Evolutionary conservation across 1,284 basidiomycete genomes (phyloP).

Genomic region (Xerocomus nothofagi): DNA sequence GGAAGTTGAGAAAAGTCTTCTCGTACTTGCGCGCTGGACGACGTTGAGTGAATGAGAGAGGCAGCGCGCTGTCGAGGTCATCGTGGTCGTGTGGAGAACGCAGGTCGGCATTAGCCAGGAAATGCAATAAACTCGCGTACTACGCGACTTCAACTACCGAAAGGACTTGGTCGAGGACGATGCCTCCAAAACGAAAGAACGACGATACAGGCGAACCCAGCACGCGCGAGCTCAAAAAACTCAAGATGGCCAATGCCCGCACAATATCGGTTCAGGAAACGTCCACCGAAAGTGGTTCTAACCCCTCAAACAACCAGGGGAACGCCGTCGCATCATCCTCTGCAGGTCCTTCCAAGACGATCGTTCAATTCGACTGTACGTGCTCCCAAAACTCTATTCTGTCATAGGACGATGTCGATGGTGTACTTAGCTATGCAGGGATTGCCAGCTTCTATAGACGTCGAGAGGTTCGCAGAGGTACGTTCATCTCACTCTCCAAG

Average conservation of each 20-base stretch:
- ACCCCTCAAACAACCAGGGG: conserved; percentile 17
- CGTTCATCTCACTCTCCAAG: conserved; percentile 8
- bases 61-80: conserved; percentile 44
- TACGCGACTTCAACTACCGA: background rate
- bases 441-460: conserved; percentile 75
- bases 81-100: conserved; percentile 20
- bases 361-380: conserved; percentile 43
- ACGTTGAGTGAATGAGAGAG: conserved; percentile 30
- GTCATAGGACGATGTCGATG: background rate
- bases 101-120: conserved; percentile 30
- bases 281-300: conserved; percentile 14
- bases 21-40: conserved; percentile 20
- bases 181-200: conserved; percentile 56
- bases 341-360: conserved; percentile 40
- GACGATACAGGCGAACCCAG: conserved; percentile 40
- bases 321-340: conserved; percentile 29
- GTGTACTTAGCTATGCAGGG: conserved; percentile 48
- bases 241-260: conserved; percentile 61
- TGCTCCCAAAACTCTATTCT: background rate
- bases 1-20: conserved; percentile 42
- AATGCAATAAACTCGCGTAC: too few relatives aligned
- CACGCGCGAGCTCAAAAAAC: conserved; percentile 65
- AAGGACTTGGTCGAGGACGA: conserved; percentile 19
- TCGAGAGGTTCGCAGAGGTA: conserved; percentile 86
- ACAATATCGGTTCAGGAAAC: conserved; percentile 61